Percentiles rank a stretch among this genome's conserved stretches.
phyloP scores from a whole-genome alignment of 495 filamentous ascomycete species.

The Umbilicaria muhlenbergii region DNA sequence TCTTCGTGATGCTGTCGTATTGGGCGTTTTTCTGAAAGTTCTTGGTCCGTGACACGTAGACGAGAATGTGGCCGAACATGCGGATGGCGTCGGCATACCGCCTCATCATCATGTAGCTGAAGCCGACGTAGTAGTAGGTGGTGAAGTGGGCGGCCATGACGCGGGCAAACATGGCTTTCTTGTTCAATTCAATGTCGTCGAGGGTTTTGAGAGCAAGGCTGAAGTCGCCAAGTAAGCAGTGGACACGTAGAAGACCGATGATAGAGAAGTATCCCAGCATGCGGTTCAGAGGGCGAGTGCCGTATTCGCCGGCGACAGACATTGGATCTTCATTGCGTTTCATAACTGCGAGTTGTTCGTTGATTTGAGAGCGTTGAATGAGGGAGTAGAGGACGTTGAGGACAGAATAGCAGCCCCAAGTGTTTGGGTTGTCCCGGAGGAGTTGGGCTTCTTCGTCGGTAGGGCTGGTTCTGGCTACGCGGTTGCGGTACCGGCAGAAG shows the following conservation, averaged over 20 bases:
- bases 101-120: conserved; percentile 99
- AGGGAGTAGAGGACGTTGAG: conserved; percentile 98
- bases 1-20: conserved; percentile 96
- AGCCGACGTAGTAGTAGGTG: conserved; percentile 99
- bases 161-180: conserved; percentile 98
- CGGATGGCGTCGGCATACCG: conserved; percentile 97
- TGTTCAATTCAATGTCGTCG: conserved; percentile 98
- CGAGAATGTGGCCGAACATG: conserved; percentile 98
- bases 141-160: conserved; percentile 99
- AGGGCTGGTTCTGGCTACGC: conserved; percentile 72
- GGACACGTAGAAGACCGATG: conserved; percentile 88
- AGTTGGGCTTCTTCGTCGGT: conserved; percentile 81
- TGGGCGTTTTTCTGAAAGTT: conserved; percentile 95
- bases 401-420: conserved; percentile 98
- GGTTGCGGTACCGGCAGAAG: conserved; percentile 89
- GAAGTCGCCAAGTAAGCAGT: conserved; percentile 94
- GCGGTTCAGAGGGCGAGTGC: conserved; percentile 78
- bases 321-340: conserved; percentile 80
- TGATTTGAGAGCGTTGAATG: conserved; percentile 94
- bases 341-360: conserved; percentile 86
- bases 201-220: conserved; percentile 95
- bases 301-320: conserved; percentile 84
- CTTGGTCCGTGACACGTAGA: conserved; percentile 98
- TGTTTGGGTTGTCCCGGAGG: conserved; percentile 91
- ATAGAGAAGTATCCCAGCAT: conserved; percentile 99